Evolutionary conservation across 495 filamentous ascomycete species (phyloP), one percentile per base, ranked within the genome.

Genomic region (Annulohypoxylon bovei): DNA sequence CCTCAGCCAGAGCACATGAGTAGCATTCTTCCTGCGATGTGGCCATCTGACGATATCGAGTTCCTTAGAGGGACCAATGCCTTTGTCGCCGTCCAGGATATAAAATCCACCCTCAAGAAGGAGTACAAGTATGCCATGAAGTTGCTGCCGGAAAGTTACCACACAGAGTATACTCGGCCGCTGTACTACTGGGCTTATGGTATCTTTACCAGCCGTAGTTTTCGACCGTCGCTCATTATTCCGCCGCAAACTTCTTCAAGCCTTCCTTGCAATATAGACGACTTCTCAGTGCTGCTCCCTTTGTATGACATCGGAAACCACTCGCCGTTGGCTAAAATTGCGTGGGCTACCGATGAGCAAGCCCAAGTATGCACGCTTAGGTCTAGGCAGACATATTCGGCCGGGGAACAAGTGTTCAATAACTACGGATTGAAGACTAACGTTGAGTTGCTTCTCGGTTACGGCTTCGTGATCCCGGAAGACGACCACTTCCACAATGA

Each of bases 111-210:
- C 22, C 70, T 83, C 62, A 78, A 75, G 63, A 65, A 61, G 5
- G 83, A 85, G 71, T 83, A 80, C 73, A 82, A 81, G 58, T 65
- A 80, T 14, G 83, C 83, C 0, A 70, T 76, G 37, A 81, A 72
- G 46, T 49, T 79, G 28, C 69, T 85, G 6, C 80, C 79, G 12
- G 75, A 79, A 22, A 59, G 18, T 5, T 73, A 76, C 11, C 66
- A 73, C 16, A 74, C 75, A 18, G 78, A 80, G 2, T 82, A 83
- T 67, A 80, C 79, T 5, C 77, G 75, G 0, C 54, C 77, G 46
- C 77, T 88, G 1, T 88, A 88, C 65, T 75, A 84, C 65, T 88
- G 85, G 85, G 82, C 85, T 0, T 86, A 83, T 65, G 80, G 80
- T 70, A 84, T 87, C 40, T 88, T 85, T 63, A 83, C 82, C 9